Conservation (phyloP, 2,329 filamentous ascomycete species). For the Fusarium succisae region DNA sequence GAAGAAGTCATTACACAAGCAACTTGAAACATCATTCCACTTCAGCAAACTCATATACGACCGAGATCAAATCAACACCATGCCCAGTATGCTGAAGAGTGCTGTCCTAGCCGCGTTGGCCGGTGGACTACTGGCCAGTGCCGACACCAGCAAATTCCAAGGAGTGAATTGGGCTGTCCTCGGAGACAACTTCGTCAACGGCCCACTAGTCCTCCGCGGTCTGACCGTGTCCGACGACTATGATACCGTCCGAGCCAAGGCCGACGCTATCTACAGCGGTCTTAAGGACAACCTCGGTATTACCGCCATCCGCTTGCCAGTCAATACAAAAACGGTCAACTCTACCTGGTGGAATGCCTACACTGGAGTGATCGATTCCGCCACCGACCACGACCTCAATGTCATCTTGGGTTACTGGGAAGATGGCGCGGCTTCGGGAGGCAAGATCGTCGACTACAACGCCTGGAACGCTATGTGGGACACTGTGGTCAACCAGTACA, state of each 20-base stretch:
- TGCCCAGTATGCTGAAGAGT: not conserved
- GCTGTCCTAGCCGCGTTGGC: not conserved
- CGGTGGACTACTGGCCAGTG: not conserved
- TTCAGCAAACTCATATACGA: fast-evolving
- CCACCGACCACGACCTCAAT: not conserved
- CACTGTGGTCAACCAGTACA: not conserved
- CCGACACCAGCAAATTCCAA: not conserved
- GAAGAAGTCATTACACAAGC: not conserved
- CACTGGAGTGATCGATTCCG: not conserved
- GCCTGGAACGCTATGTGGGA: not conserved
- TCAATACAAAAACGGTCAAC: not conserved
- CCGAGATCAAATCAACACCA: not conserved
- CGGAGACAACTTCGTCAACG: not conserved
- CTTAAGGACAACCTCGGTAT: not conserved
- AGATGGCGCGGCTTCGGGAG: not conserved
- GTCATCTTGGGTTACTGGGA: not conserved
- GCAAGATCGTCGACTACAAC: not conserved
- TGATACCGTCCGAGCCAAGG: not conserved
- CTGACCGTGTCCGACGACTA: not conserved
- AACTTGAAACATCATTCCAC: too few species aligned
- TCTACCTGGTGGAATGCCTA: not conserved
- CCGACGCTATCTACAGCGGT: not conserved
- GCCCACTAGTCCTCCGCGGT: not conserved
- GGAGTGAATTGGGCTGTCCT: not conserved
- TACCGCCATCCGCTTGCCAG: not conserved